Evolutionary conservation across 148 eudicot genomes (phyloP).

Genomic region (Linanthus parryae): DNA sequence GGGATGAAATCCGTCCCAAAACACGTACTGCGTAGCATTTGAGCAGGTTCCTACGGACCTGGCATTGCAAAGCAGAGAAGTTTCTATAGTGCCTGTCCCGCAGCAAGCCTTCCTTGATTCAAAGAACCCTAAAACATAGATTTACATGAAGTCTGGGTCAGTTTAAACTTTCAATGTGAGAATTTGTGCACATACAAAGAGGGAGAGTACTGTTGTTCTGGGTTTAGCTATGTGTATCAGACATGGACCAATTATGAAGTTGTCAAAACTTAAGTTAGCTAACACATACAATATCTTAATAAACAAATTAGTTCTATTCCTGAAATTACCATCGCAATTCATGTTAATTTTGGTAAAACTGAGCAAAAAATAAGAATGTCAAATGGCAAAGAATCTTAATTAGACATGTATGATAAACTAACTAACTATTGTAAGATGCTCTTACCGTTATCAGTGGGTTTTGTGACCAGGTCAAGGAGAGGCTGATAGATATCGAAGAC

Average conservation of each 20-base stretch:
- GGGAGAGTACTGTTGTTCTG: slow-evolving; percentile 3
- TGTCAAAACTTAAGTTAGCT: too few relatives aligned
- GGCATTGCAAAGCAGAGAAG: slow-evolving; percentile 67
- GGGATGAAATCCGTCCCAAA: slow-evolving; percentile 92
- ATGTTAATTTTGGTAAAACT: too few relatives aligned
- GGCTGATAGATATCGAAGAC: slow-evolving; percentile 75
- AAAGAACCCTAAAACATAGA: slow-evolving; percentile 45
- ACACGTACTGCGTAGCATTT: slow-evolving; percentile 62
- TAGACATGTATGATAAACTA: too few relatives aligned
- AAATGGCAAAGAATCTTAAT: too few relatives aligned
- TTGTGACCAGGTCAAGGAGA: slow-evolving; percentile 51
- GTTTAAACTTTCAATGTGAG: not conserved
- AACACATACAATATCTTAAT: too few relatives aligned
- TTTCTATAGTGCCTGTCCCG: slow-evolving; percentile 79
- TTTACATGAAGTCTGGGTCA: not conserved
- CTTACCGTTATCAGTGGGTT: slow-evolving; percentile 56
- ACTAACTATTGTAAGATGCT: too few relatives aligned
- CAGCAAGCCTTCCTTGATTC: slow-evolving; percentile 81
- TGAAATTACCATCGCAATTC: too few relatives aligned
- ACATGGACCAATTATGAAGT: too few relatives aligned
- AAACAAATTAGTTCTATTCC: too few relatives aligned
- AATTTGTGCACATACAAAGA: not conserved
- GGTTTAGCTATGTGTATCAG: not conserved
- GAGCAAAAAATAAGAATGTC: too few relatives aligned
- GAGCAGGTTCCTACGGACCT: slow-evolving; percentile 68